phyloP scores from a whole-genome alignment of 352 stramenopile species.

The Phytophthora nicotianae region DNA sequence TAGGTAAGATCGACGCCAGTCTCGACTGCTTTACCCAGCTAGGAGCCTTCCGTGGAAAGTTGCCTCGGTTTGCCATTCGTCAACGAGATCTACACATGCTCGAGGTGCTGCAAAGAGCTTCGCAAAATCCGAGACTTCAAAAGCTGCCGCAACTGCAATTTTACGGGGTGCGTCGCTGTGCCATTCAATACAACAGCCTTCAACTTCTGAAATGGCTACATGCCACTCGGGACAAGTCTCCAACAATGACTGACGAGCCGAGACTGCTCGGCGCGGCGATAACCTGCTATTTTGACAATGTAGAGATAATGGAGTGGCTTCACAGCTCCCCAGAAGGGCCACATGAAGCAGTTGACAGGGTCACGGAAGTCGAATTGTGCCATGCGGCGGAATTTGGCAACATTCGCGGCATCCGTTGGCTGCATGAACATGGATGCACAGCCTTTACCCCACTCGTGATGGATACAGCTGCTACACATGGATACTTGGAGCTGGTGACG shows the following conservation, averaged over 20 bases:
- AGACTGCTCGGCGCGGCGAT: constrained; percentile 23
- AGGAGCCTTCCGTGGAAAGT: constrained; percentile 25
- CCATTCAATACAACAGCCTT: constrained; percentile 36
- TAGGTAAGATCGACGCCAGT: constrained; percentile 26
- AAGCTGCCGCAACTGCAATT: constrained; percentile 31
- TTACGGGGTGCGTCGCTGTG: constrained; percentile 29
- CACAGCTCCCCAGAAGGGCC: constrained; percentile 18
- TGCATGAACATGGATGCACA: constrained; percentile 20
- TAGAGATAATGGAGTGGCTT: constrained; percentile 32
- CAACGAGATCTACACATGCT: constrained; percentile 30
- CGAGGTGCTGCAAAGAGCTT: constrained; percentile 15
- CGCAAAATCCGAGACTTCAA: constrained; percentile 10
- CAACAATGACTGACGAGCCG: constrained; percentile 13
- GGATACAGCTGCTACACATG: constrained; percentile 34
- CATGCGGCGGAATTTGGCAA: constrained; percentile 33
- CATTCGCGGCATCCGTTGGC: constrained; percentile 27
- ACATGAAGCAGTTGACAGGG: constrained; percentile 8
- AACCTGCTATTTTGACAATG: constrained; percentile 42
- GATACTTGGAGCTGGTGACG: constrained; percentile 29
- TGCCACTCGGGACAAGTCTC: constrained; percentile 23
- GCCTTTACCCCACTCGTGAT: constrained; percentile 33
- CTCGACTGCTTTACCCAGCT: constrained; percentile 23
- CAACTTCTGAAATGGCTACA: constrained; percentile 36
- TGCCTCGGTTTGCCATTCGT: constrained; percentile 34
- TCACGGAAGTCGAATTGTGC: constrained; percentile 32